Conservation (phyloP, 768 basidiomycete genomes). For the Baorangia bicolor region DNA sequence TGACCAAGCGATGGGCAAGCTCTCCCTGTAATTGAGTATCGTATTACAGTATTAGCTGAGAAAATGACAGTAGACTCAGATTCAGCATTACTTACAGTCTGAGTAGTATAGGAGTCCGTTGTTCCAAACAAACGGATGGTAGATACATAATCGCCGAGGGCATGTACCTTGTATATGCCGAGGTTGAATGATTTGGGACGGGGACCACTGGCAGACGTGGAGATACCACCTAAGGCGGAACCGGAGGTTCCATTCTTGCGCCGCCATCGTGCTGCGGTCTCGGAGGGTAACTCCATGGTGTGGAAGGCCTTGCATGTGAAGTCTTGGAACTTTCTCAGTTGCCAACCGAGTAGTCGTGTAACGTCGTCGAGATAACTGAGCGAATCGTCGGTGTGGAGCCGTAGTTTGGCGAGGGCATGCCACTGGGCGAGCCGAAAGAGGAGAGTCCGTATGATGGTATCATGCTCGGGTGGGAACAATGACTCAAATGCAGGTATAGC, state of each 20-base stretch:
- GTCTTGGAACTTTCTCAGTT: neutral
- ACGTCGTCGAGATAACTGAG: conserved; percentile 18
- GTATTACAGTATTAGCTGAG: no score
- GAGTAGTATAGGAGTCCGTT: no score
- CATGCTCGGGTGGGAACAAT: conserved; percentile 27
- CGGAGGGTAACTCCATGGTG: no score
- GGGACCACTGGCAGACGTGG: no score
- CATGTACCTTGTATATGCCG: conserved; percentile 35
- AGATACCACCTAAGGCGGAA: no score
- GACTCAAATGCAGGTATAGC: conserved; percentile 33
- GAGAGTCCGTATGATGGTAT: conserved; percentile 15
- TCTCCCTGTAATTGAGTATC: no score
- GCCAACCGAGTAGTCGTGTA: neutral
- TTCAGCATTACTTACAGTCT: conserved; percentile 31
- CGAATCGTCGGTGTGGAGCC: conserved; percentile 32
- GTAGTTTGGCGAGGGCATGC: conserved; percentile 38
- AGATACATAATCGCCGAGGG: conserved; percentile 32
- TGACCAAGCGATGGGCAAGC: conserved; percentile 31
- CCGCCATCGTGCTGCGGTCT: conserved; percentile 19
- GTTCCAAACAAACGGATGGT: conserved; percentile 34
- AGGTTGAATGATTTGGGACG: conserved; percentile 30
- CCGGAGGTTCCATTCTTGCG: neutral
- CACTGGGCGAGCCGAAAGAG: conserved; percentile 27
- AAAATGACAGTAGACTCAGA: no score
- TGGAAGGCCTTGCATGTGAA: no score